Conservation (phyloP, 2,329 filamentous ascomycete genomes). For the Xylariaceae sp. region DNA sequence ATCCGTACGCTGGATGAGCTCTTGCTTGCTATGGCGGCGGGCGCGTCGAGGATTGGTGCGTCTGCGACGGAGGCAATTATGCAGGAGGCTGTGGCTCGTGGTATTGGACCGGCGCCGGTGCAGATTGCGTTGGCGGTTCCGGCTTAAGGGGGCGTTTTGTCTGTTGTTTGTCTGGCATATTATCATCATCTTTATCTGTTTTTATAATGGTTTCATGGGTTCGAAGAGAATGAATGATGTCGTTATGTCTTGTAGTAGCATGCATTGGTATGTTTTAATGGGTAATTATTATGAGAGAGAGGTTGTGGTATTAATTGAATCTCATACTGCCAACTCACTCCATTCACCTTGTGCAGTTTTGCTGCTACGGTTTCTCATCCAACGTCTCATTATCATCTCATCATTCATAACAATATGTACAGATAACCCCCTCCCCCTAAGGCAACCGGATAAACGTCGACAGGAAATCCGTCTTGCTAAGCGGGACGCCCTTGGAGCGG, state of each 20-base stretch:
- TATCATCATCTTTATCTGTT: not conserved
- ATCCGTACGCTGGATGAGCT: slow-evolving; percentile 53
- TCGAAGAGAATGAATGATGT: too few species aligned
- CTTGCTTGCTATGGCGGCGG: slow-evolving; percentile 48
- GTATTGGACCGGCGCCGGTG: slow-evolving; percentile 16
- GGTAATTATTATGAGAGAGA: too few species aligned
- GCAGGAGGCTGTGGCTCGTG: slow-evolving; percentile 46
- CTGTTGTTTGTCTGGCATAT: not conserved
- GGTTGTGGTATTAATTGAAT: too few species aligned
- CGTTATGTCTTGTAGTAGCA: too few species aligned
- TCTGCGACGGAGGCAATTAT: slow-evolving; percentile 51
- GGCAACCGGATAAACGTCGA: slow-evolving; percentile 28
- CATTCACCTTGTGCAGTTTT: too few species aligned
- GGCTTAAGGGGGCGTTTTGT: not conserved
- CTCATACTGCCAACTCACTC: too few species aligned
- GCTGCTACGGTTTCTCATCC: too few species aligned
- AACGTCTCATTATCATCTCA: not conserved
- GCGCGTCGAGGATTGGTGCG: slow-evolving; percentile 51
- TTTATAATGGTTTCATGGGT: too few species aligned
- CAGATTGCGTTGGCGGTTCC: slow-evolving; percentile 3
- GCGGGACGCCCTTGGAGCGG: slow-evolving; percentile 53
- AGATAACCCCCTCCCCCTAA: not conserved
- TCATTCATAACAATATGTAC: not conserved
- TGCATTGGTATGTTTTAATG: too few species aligned
- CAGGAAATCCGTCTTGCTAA: slow-evolving; percentile 55